Evolutionary conservation across 2,329 filamentous ascomycete genomes (phyloP).

Genomic region (Colletotrichum echinochloae): DNA sequence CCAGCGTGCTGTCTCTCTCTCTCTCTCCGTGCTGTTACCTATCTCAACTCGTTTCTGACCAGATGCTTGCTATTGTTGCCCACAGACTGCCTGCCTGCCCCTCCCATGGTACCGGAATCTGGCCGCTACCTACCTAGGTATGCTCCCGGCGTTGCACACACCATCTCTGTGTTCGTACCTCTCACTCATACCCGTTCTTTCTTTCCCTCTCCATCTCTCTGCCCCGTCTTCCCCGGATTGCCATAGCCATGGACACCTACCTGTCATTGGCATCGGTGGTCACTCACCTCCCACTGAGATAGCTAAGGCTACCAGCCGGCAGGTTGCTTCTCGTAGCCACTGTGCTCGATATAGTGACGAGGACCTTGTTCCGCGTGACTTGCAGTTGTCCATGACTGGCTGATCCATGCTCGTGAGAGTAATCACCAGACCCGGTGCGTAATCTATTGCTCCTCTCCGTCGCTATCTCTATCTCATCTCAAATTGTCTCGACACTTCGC

Average conservation of each 20-base stretch:
- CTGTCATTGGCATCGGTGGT: neutral
- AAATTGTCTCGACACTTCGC: conserved; percentile 16
- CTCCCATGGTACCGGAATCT: neutral
- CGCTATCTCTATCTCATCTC: conserved; percentile 35
- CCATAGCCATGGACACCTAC: conserved; percentile 10
- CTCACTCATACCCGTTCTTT: neutral
- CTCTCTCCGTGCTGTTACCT: neutral
- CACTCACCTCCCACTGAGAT: neutral
- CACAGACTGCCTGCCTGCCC: neutral
- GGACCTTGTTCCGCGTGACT: neutral
- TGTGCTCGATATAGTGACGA: neutral
- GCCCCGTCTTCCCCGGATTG: conserved; percentile 16
- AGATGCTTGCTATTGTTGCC: neutral
- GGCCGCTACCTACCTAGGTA: neutral
- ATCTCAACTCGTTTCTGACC: neutral
- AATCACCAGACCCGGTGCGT: neutral
- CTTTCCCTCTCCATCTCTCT: too few species aligned
- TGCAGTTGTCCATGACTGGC: conserved; percentile 6
- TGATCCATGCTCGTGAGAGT: neutral
- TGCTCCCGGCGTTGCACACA: neutral
- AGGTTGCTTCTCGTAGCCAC: too few species aligned
- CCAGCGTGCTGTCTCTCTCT: neutral
- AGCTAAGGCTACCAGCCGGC: neutral
- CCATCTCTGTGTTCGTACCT: neutral
- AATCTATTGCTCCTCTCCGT: conserved; percentile 10